Percentiles rank a stretch among this genome's conserved stretches.
Evolutionary conservation across 768 basidiomycete genomes (phyloP).

Genomic region (Suillus lakei): DNA sequence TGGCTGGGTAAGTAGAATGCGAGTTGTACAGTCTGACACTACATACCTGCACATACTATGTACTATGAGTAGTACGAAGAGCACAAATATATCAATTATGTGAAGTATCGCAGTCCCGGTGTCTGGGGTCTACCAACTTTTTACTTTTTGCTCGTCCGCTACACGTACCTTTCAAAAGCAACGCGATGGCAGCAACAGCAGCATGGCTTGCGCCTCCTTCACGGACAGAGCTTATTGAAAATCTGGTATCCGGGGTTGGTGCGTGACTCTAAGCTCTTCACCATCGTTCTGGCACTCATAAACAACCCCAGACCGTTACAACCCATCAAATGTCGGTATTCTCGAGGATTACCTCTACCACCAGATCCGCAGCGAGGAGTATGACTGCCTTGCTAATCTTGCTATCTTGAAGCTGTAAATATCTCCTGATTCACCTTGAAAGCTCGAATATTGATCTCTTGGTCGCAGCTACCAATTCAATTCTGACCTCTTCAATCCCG

Average conservation of each 20-base stretch:
- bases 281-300: conserved; percentile 6
- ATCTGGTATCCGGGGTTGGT: conserved; percentile 91
- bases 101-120: conserved; percentile 4
- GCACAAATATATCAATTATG: not conserved
- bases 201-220: conserved; percentile 78
- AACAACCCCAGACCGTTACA: conserved; percentile 81
- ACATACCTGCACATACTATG: not conserved
- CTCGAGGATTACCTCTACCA: conserved; percentile 97
- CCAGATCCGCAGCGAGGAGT: conserved; percentile 89
- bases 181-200: conserved; percentile 42
- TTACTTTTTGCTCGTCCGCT: conserved; percentile 6
- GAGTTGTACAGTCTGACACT: not conserved
- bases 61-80: not conserved
- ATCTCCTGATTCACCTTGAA: conserved; percentile 5
- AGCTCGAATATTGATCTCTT: conserved; percentile 1
- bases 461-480: conserved; percentile 90
- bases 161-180: conserved; percentile 13
- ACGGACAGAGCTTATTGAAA: conserved; percentile 86
- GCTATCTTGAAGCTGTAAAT: conserved; percentile 89
- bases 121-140: conserved; percentile 13
- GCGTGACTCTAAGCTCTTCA: conserved; percentile 32
- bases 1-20: not conserved
- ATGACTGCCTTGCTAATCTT: conserved; percentile 94
- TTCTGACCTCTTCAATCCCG: conserved; percentile 88
- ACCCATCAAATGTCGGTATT: conserved; percentile 90